phyloP scores from a whole-genome alignment of 2,329 filamentous ascomycete species.

The Zalaria sp. region DNA sequence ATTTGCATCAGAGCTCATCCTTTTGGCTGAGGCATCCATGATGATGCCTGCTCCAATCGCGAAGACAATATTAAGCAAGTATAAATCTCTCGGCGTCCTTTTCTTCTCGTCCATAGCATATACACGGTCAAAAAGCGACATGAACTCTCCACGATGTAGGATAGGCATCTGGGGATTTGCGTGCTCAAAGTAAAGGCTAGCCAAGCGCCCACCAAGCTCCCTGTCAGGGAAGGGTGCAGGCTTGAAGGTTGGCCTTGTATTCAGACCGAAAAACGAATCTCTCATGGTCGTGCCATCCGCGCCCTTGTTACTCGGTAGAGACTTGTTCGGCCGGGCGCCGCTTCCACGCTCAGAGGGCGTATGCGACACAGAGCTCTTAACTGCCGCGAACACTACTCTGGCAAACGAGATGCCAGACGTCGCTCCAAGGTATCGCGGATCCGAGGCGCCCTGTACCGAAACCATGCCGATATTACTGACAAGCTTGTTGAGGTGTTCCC shows the following conservation, averaged over 20 bases:
- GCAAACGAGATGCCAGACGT: slow-evolving; percentile 90
- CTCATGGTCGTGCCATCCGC: slow-evolving; percentile 65
- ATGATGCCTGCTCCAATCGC: slow-evolving; percentile 92
- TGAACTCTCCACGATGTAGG: slow-evolving; percentile 77
- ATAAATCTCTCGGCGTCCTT: slow-evolving; percentile 68
- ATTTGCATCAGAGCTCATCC: slow-evolving; percentile 5
- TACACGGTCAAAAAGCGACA: slow-evolving; percentile 70
- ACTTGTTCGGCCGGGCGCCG: slow-evolving; percentile 45
- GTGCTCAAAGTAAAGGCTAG: slow-evolving; percentile 84
- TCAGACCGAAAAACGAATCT: slow-evolving; percentile 93
- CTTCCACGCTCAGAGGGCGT: slow-evolving; percentile 46
- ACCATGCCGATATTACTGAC: slow-evolving; percentile 61
- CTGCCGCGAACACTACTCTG: slow-evolving; percentile 82
- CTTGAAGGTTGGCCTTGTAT: slow-evolving; percentile 77
- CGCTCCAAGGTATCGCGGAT: slow-evolving; percentile 69
- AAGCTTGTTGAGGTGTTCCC: slow-evolving; percentile 49
- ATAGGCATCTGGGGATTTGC: slow-evolving; percentile 94
- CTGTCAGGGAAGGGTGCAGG: slow-evolving; percentile 72
- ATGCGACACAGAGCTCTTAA: slow-evolving; percentile 57
- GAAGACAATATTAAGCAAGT: slow-evolving; percentile 92
- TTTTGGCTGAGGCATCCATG: slow-evolving; percentile 35
- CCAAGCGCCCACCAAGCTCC: slow-evolving; percentile 57
- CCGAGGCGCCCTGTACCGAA: slow-evolving; percentile 62
- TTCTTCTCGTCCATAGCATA: slow-evolving; percentile 55
- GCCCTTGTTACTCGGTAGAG: slow-evolving; percentile 32